These are phyloP conservation scores for Aspergillus affinis DNA, from an alignment of 495 filamentous ascomycete species.

Conservation along the genomic window DNA sequence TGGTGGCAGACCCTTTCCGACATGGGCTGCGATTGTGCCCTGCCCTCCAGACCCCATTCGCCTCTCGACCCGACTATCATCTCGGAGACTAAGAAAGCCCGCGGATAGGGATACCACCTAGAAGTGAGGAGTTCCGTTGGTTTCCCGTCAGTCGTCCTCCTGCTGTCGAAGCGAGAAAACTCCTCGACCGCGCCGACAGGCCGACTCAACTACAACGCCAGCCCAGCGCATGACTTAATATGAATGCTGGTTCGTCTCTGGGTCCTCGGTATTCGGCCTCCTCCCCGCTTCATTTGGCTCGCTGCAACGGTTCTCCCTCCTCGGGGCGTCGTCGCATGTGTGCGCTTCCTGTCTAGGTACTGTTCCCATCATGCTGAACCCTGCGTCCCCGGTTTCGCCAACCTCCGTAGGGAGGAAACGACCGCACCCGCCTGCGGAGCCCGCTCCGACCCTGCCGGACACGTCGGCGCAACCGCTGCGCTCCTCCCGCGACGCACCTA, in stretches of 20 bases:
- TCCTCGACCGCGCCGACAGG: background rate
- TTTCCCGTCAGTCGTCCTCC: conserved; percentile 1
- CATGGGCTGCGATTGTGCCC: conserved; percentile 25
- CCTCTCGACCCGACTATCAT: conserved; percentile 14
- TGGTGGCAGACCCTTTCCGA: conserved; percentile 16
- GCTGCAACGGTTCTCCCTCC: conserved; percentile 24
- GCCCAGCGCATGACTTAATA: conserved; percentile 29
- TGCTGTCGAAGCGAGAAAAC: conserved; percentile 2
- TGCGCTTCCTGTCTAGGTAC: conserved; percentile 26
- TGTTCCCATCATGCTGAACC: conserved; percentile 40
- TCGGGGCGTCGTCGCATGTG: conserved; percentile 41
- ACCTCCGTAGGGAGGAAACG: conserved; percentile 43
- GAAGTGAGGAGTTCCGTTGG: conserved; percentile 14
- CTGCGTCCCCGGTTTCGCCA: conserved; percentile 35
- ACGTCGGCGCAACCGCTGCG: conserved; percentile 13
- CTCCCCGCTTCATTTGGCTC: conserved; percentile 10
- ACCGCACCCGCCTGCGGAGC: conserved; percentile 33
- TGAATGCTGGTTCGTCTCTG: conserved; percentile 34
- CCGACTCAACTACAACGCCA: background rate
- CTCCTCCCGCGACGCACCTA: conserved; percentile 13
- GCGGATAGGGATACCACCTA: conserved; percentile 14
- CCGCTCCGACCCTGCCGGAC: conserved; percentile 22
- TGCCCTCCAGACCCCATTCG: conserved; percentile 19
- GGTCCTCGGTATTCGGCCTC: conserved; percentile 17
- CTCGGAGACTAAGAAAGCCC: conserved; percentile 14